These are phyloP conservation scores for Hemisphaericaspora nanyangensis DNA, from an alignment of 805 yeast genomes.

Conservation along the genomic window DNA sequence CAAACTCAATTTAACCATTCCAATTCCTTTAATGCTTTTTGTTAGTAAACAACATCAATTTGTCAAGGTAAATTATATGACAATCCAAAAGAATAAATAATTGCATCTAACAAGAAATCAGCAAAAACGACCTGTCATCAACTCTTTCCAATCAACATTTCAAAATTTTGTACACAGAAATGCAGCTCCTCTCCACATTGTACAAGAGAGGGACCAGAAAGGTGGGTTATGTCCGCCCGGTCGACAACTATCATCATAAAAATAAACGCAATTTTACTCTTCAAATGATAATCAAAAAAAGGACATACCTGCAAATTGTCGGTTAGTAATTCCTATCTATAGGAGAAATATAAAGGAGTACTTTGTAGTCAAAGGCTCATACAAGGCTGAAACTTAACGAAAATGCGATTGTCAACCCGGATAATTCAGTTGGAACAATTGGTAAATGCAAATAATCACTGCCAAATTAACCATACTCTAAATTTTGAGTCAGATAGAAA, in stretches of 20 bases:
- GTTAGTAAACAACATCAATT: not conserved
- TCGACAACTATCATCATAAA: slow-evolving; percentile 42
- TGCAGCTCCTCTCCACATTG: slow-evolving; percentile 41
- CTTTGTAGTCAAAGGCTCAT: slow-evolving; percentile 33
- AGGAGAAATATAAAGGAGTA: no score
- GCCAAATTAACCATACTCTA: slow-evolving; percentile 18
- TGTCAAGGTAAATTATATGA: not conserved
- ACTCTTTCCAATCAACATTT: slow-evolving; percentile 35
- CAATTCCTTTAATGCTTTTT: no score
- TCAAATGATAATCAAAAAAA: not conserved
- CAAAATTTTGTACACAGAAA: slow-evolving; percentile 45
- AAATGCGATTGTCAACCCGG: slow-evolving; percentile 47
- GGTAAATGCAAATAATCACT: slow-evolving; percentile 49
- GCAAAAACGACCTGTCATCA: slow-evolving; percentile 47
- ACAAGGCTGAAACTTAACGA: slow-evolving; percentile 55
- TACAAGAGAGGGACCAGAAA: slow-evolving; percentile 38
- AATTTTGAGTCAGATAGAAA: not conserved
- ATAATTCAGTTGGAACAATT: slow-evolving; percentile 50
- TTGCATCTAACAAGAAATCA: slow-evolving; percentile 23
- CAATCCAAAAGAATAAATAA: not conserved
- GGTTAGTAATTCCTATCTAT: slow-evolving; percentile 11
- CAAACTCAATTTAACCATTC: not conserved
- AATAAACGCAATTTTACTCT: slow-evolving; percentile 7
- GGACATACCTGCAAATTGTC: not conserved
- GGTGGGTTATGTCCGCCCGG: slow-evolving; percentile 50